Base-by-base conservation (phyloP, 192 early-diverging fungal species). In the Backusella psychrophila region DNA sequence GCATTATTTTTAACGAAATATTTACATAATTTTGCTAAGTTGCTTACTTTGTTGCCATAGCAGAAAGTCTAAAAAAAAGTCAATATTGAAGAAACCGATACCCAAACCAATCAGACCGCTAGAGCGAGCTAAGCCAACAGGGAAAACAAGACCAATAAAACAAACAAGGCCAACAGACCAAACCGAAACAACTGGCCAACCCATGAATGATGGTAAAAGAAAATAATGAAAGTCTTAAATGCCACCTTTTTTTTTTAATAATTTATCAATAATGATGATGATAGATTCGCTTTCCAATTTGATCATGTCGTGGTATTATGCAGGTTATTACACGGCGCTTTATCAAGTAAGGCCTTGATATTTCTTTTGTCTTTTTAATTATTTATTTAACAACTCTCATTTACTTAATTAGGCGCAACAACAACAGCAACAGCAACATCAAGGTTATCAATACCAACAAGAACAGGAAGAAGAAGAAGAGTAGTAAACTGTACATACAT, bases 281-380 rank as follows among this genome's bases (percentile, higher is more conserved):
- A 33, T 38, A 53, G 75, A 76, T 4, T 49, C 46, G 9, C 33
- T 76, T 19, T 69, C 75, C 33, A 49, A 69, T 69, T 29, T 76
- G 33, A 53, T 76, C n/a, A 76, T 76, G 75, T 69, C 75, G 0
- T 76, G 75, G 75, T 76, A 76, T 70, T 76, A 76, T 26, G 44
- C 44, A 31, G 75, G 75, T 38, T 76, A 76, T 39, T 76, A 76
- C 67, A 76, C 75, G 0, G 75, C 49, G 6, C 66, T 76, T 59
- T 76, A 76, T 39, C 75, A 76, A 39, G 75, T 76, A 76, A 63
- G 8, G 5, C 38, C 5, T 4, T 49, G 5, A 49, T 49, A 29
- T 4, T 21, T 29, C n/a, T 63, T 63, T 63, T 12, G 14, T 17
- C 42, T 26, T 29, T 12, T 0, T 26, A 49, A 1, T 26, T 63